phyloP scores from a whole-genome alignment of 768 basidiomycete species.

The Mrakia gelida region DNA sequence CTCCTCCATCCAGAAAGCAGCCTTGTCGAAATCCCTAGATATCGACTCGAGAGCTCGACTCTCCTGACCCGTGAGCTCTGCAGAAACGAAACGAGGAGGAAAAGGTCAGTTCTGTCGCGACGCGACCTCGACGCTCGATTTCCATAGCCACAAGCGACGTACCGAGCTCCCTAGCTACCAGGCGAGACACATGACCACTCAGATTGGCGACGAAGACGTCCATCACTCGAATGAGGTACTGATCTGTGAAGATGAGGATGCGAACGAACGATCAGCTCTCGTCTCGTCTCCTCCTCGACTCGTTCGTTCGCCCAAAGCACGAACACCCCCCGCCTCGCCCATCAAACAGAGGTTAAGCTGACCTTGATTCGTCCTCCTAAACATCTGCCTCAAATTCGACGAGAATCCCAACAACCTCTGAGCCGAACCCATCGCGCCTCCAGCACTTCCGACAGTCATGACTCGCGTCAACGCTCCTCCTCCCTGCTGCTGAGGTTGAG shows the following conservation, averaged over 20 bases:
- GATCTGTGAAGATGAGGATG: background rate
- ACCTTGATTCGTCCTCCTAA: slow-evolving; percentile 1
- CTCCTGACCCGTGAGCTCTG: slow-evolving; percentile 29
- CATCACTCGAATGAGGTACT: slow-evolving; percentile 21
- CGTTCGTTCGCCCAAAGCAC: no score
- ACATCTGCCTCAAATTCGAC: background rate
- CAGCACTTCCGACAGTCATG: background rate
- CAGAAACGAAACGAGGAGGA: no score
- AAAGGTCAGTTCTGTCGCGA: background rate
- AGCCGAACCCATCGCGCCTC: background rate
- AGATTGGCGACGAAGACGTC: slow-evolving; percentile 25
- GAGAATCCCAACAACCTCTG: slow-evolving; percentile 4
- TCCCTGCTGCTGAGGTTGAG: background rate
- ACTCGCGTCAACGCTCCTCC: background rate
- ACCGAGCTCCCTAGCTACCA: slow-evolving; percentile 26
- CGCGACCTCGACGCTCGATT: no score
- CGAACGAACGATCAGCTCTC: background rate
- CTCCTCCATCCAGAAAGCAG: slow-evolving; percentile 27
- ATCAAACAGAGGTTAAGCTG: background rate
- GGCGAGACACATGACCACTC: slow-evolving; percentile 14
- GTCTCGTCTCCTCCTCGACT: no score
- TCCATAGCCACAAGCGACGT: background rate
- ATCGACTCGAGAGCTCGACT: slow-evolving; percentile 26
- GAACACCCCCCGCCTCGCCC: no score
- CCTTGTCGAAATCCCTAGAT: slow-evolving; percentile 31